These are phyloP conservation scores for Phlebopus sp. DNA, from an alignment of 1,284 basidiomycete species.

Conservation along the genomic window DNA sequence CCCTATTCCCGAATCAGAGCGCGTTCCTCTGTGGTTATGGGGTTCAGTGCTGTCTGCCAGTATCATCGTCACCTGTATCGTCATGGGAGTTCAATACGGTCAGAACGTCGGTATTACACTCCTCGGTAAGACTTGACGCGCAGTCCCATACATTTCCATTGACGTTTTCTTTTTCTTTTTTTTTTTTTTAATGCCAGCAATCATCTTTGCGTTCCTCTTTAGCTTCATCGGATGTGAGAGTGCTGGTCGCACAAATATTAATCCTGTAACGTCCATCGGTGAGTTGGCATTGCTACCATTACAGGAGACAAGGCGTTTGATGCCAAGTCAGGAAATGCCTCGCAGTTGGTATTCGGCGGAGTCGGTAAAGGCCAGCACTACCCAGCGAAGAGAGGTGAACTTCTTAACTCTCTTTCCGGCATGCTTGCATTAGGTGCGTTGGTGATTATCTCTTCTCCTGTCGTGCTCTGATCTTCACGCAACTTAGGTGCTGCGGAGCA, in stretches of 20 bases:
- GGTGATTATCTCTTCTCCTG: not conserved
- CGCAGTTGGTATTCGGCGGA: conserved; percentile 62
- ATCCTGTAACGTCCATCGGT: conserved; percentile 55
- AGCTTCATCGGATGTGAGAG: conserved; percentile 69
- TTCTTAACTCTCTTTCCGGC: conserved; percentile 42
- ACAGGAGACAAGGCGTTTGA: not conserved
- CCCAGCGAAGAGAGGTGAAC: conserved; percentile 38
- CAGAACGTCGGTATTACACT: conserved; percentile 60
- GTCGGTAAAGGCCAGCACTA: conserved; percentile 48
- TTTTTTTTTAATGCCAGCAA: no score
- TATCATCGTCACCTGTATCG: conserved; percentile 52
- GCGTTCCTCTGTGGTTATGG: conserved; percentile 59
- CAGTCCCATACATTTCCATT: not conserved
- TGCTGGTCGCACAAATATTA: conserved; percentile 56
- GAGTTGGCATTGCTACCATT: conserved; percentile 11
- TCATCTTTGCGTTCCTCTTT: conserved; percentile 63
- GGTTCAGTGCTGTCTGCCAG: conserved; percentile 46
- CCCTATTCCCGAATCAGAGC: conserved; percentile 43
- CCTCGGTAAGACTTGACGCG: conserved; percentile 26
- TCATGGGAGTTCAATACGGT: conserved; percentile 54
- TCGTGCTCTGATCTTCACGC: not conserved
- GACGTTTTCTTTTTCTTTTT: not conserved
- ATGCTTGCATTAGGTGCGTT: conserved; percentile 14
- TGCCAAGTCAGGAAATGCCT: conserved; percentile 35
- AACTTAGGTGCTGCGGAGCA: conserved; percentile 43